Evolutionary conservation across 192 early-diverging fungal species (phyloP).

Genomic region (Backusella morwellensis): DNA sequence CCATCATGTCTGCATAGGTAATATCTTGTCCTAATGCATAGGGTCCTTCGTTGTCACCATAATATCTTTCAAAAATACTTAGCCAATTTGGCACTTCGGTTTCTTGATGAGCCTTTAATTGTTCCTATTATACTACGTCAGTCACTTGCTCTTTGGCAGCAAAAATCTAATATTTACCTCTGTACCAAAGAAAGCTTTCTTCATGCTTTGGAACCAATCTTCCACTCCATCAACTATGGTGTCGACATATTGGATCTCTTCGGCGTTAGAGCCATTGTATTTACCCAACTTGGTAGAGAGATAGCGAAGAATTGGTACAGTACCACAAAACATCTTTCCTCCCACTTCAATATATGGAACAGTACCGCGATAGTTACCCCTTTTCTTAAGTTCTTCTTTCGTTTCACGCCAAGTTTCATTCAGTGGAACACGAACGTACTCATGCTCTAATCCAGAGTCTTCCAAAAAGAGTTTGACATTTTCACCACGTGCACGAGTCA

Average conservation of each 20-base stretch:
- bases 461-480: neutral
- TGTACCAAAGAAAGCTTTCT: neutral
- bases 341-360: neutral
- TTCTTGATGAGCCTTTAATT: neutral
- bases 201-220: neutral
- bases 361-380: neutral
- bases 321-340: neutral
- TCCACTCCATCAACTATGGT: neutral
- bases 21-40: neutral
- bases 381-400: neutral
- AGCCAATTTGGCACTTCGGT: neutral
- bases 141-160: neutral
- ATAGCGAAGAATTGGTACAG: slow-evolving; percentile 1
- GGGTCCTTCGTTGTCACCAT: neutral
- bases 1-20: neutral
- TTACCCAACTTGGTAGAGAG: slow-evolving; percentile 1
- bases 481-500: neutral
- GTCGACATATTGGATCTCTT: neutral
- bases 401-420: neutral
- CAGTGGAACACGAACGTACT: neutral
- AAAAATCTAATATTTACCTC: neutral
- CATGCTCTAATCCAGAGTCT: neutral
- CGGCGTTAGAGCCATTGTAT: neutral
- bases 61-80: neutral
- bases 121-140: neutral